Evolutionary conservation across 768 basidiomycete species (phyloP), one percentile per base, ranked within the genome.

Genomic region (Suillus hirtellus): DNA sequence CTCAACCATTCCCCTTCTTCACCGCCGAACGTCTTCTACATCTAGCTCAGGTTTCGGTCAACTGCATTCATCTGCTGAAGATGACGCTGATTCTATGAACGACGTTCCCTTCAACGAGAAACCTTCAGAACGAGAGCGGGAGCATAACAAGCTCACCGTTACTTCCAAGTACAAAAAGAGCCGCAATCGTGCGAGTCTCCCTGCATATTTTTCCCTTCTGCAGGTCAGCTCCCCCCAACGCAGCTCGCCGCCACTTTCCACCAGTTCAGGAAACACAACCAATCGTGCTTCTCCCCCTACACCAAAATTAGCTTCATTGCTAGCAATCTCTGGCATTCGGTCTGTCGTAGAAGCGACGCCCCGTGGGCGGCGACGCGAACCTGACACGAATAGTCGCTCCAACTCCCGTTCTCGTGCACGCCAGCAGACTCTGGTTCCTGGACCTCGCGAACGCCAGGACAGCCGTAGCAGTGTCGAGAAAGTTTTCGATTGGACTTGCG

Each of bases 191-290:
- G 86, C 86, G 52, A 89, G 86, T 72, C 82, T 92, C 35, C 90
- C 90, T 24, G 84, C 88, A 21, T 90, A 86, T 75, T 92, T 92
- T 73, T 90, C 89, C 54, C 80, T 90, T 63, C 81, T 92, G 44
- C 84, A 86, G 71, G 77, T 86, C 67, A 77, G 75, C 66, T 80
- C 80, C 56, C 74, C 68, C 63, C 77, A 52, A 79, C 84, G 60
- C 77, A 81, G 42, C 58, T 70, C 67, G 61, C 81, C 61, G 21
- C 68, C 59, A 49, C 64, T 65, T 43, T 79, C 83, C 11, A 78
- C 80, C 56, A 82, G 83, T 52, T 84, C 85, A 54, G 79, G 74
- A 43, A 75, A 79, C 65, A 82, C 82, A 34, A 74, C 79, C 65
- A 63, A 64, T 58, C 68, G 66, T 44, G 73, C 79, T 43, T 87